These are phyloP conservation scores for Arthroderma uncinatum DNA, from an alignment of 2,329 filamentous ascomycete species.

Conservation along the genomic window DNA sequence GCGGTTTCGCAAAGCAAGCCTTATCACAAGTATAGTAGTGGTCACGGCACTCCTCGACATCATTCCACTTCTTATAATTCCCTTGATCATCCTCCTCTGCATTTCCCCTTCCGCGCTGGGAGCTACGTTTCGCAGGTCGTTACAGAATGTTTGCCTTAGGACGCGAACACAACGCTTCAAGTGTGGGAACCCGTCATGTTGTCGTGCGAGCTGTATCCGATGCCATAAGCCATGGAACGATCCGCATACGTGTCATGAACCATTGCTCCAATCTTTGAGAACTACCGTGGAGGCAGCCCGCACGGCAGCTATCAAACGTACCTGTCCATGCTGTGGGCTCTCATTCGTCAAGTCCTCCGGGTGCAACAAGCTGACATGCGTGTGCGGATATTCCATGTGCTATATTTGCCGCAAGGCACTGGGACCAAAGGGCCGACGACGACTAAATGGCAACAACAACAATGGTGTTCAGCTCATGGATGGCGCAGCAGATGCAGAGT, in stretches of 20 bases:
- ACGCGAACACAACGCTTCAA: constrained; percentile 64
- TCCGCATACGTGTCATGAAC: constrained; percentile 82
- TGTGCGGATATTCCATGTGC: constrained; percentile 96
- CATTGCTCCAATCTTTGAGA: constrained; percentile 66
- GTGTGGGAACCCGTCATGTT: constrained; percentile 61
- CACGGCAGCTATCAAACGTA: constrained; percentile 86
- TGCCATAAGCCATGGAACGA: constrained; percentile 79
- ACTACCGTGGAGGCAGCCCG: constrained; percentile 87
- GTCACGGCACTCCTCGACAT: constrained; percentile 34
- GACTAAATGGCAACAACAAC: constrained; percentile 16
- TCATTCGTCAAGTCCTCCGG: constrained; percentile 87
- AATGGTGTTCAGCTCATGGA: constrained; percentile 1
- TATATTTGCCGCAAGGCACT: constrained; percentile 78
- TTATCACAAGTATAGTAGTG: constrained; percentile 42
- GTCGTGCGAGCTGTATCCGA: constrained; percentile 61
- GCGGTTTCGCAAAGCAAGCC: constrained; percentile 47
- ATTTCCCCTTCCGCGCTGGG: constrained; percentile 42
- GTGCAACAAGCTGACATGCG: constrained; percentile 94
- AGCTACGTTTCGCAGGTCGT: constrained; percentile 46
- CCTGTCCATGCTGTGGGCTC: constrained; percentile 81
- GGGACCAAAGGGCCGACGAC: constrained; percentile 10
- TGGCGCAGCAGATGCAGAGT: constrained; percentile 6
- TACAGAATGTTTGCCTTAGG: constrained; percentile 57
- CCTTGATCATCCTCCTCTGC: constrained; percentile 44
- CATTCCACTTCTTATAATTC: constrained; percentile 37